phyloP scores from a whole-genome alignment of 2,329 filamentous ascomycete species.

The Dothistroma septosporum region DNA sequence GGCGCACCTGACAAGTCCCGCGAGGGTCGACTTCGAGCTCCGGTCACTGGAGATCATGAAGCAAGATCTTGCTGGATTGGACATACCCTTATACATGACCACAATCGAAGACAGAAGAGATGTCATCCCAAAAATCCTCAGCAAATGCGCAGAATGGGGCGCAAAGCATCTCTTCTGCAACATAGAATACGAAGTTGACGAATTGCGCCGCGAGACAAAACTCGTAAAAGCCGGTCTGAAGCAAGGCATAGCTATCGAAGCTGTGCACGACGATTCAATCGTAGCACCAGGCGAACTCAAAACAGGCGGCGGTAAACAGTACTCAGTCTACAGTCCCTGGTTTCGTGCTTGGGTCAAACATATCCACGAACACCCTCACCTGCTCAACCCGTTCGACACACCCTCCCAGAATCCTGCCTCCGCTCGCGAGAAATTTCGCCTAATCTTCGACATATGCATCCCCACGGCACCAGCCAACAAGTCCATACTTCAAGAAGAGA shows the following conservation, averaged over 20 bases:
- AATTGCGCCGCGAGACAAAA: slow-evolving; percentile 70
- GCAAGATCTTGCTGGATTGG: slow-evolving; percentile 61
- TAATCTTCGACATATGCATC: slow-evolving; percentile 58
- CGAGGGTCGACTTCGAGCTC: slow-evolving; percentile 76
- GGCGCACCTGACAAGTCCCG: slow-evolving; percentile 69
- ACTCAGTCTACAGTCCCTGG: slow-evolving; percentile 82
- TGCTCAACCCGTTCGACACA: slow-evolving; percentile 59
- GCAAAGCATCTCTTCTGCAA: slow-evolving; percentile 75
- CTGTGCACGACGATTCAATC: slow-evolving; percentile 76
- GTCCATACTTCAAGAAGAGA: slow-evolving; percentile 55
- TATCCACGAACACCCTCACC: slow-evolving; percentile 63
- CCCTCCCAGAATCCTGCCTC: slow-evolving; percentile 54
- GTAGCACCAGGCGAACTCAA: slow-evolving; percentile 67
- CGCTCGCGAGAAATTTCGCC: slow-evolving; percentile 47
- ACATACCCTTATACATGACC: slow-evolving; percentile 76
- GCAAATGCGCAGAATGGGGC: slow-evolving; percentile 66
- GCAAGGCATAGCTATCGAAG: slow-evolving; percentile 64
- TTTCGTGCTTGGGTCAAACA: slow-evolving; percentile 71
- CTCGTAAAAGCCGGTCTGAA: slow-evolving; percentile 60
- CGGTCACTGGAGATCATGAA: slow-evolving; percentile 62
- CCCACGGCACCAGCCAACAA: slow-evolving; percentile 63
- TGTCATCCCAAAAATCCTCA: slow-evolving; percentile 58
- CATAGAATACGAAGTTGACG: slow-evolving; percentile 88
- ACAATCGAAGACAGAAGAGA: slow-evolving; percentile 62
- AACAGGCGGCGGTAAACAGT: slow-evolving; percentile 69